phyloP scores from a whole-genome alignment of 345 rosid genomes.

The Clausena lansium region DNA sequence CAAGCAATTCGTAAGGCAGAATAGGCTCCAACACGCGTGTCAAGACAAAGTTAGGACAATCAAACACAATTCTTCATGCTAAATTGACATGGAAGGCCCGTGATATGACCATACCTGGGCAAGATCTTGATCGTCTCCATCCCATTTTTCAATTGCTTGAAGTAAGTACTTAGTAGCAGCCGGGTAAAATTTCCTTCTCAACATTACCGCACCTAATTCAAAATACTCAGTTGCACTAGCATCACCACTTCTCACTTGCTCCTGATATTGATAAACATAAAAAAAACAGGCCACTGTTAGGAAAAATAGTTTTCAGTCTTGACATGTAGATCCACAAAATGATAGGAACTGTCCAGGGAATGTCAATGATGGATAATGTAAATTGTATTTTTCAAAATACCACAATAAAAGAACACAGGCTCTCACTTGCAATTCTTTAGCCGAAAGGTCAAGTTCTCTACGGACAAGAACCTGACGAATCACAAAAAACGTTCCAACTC shows the following conservation, averaged over 20 bases:
- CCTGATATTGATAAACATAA: slow-evolving; percentile 39
- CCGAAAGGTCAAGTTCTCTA: slow-evolving; percentile 96
- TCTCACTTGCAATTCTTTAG: slow-evolving; percentile 87
- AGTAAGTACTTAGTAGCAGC: slow-evolving; percentile 82
- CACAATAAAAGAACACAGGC: neutral
- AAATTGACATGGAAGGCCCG: slow-evolving; percentile 2
- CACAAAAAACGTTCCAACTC: slow-evolving; percentile 84
- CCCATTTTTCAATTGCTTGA: slow-evolving; percentile 95
- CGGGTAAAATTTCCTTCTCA: slow-evolving; percentile 84
- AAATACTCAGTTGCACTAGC: slow-evolving; percentile 91
- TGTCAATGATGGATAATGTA: neutral
- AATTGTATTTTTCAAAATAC: neutral
- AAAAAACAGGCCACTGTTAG: slow-evolving; percentile 1
- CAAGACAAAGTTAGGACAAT: neutral
- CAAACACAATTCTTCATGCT: neutral
- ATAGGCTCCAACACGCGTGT: neutral
- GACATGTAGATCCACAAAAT: neutral
- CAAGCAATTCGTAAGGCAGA: neutral
- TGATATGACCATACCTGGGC: slow-evolving; percentile 64
- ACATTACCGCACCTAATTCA: slow-evolving; percentile 96
- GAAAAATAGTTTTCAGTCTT: neutral
- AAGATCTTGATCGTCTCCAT: slow-evolving; percentile 97
- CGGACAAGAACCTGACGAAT: slow-evolving; percentile 95
- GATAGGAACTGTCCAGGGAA: neutral
- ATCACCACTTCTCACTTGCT: slow-evolving; percentile 99